Base-by-base conservation (phyloP, 352 stramenopile genomes). In the Pelagophyceae sp. region DNA sequence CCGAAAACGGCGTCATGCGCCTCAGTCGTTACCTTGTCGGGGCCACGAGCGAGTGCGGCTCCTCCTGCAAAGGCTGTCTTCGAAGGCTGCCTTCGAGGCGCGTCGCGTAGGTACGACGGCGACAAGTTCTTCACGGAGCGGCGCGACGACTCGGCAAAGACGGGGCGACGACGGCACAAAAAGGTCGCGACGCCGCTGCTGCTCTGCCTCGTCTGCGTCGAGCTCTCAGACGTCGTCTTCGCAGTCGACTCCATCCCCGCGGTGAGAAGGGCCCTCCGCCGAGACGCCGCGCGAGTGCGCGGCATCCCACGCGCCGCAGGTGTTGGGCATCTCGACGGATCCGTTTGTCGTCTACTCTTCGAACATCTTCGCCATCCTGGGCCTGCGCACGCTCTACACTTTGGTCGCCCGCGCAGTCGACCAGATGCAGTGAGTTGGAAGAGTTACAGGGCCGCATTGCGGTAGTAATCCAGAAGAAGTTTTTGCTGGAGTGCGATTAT, bases 351-450 rank as follows among this genome's bases (percentile, higher is more conserved):
- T 89, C 32, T 89, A 88, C 78, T 83, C 82, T 15, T 83, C 76
- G 27, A 88, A 88, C 76, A 86, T 88, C 40, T 88, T 87, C 76
- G 84, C 84, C 15, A 88, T 88, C 69, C 27, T 84, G 79, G 83
- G 81, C 65, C 79, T 89, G 38, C 63, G 85, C 35, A 80, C 80
- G 33, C 77, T 89, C 31, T 89, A 85, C 79, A 83, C 81, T 23
- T 54, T 89, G 25, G 80, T 89, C 6, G 77, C 82, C 31, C 83
- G 82, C 64, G 82, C 82, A n/a, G 77, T 89, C 35, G 80, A 82
- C 11, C 75, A 19, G 15, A 27, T 77, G 11, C 25, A n/a, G n/a
- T n/a, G n/a, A n/a, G n/a, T n/a, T n/a, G n/a, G 27, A 64, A 27
- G 54, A 64, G 54, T n/a, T 27, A 64, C n/a, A 64, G n/a, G n/a